phyloP scores from a whole-genome alignment of 2,329 filamentous ascomycete species.

The Coleophoma eucalyptorum region DNA sequence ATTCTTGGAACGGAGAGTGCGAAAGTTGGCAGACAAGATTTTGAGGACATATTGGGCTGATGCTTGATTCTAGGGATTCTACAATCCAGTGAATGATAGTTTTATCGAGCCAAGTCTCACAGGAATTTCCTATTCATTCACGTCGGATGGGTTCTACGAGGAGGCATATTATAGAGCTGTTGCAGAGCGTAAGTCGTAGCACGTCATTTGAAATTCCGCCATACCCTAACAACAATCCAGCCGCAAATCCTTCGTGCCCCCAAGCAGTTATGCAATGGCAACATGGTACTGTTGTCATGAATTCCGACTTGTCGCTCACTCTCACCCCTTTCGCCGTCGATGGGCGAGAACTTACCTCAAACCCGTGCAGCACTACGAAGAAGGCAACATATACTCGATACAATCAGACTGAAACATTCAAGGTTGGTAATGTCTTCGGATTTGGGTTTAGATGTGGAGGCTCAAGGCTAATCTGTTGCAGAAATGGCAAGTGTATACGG shows the following conservation, averaged over 20 bases:
- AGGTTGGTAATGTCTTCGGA: conserved; percentile 36
- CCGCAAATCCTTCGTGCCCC: conserved; percentile 55
- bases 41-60: conserved; percentile 10
- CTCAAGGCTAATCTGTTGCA: conserved; percentile 5
- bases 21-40: conserved; percentile 9
- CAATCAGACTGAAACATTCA: conserved; percentile 59
- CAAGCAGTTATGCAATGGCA: conserved; percentile 69
- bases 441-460: too few species aligned
- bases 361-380: conserved; percentile 52
- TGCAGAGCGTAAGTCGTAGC: conserved; percentile 56
- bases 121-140: conserved; percentile 73
- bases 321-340: conserved; percentile 61
- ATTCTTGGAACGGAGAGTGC: conserved; percentile 18
- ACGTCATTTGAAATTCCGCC: too few species aligned
- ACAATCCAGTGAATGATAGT: conserved; percentile 61
- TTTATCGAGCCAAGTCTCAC: conserved; percentile 63
- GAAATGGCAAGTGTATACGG: conserved; percentile 39
- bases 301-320: conserved; percentile 52
- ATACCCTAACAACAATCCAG: conserved; percentile 32
- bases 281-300: conserved; percentile 58
- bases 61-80: conserved; percentile 52
- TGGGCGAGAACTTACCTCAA: conserved; percentile 62
- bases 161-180: conserved; percentile 67
- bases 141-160: conserved; percentile 63
- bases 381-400: conserved; percentile 60